Percentiles rank a stretch among this genome's conserved stretches.
Conservation (phyloP, 805 yeast genomes). For the Pichia thaimueangensis region DNA sequence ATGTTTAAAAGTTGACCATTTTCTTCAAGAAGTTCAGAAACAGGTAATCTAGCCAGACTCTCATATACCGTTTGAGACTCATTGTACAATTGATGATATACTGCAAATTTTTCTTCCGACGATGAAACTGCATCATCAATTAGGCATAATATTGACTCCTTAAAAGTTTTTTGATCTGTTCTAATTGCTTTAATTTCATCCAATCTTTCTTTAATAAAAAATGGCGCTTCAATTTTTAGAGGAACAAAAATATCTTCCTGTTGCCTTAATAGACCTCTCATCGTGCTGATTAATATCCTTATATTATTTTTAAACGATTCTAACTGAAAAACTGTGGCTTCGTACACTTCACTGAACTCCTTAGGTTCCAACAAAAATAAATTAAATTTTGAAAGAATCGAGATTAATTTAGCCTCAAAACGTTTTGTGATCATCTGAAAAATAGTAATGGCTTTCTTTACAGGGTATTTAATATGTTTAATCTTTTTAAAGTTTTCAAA, state of each 20-base stretch:
- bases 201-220: slow-evolving; percentile 1
- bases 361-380: slow-evolving; percentile 38
- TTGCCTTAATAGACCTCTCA: slow-evolving; percentile 71
- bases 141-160: not conserved
- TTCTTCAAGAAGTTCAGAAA: not conserved
- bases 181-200: not conserved
- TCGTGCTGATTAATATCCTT: slow-evolving; percentile 56
- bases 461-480: slow-evolving; percentile 54
- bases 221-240: slow-evolving; percentile 48
- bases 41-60: not conserved
- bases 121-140: not conserved
- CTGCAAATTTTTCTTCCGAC: not conserved
- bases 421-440: slow-evolving; percentile 61
- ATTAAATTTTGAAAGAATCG: slow-evolving; percentile 32
- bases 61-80: slow-evolving; percentile 5
- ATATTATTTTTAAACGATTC: slow-evolving; percentile 52
- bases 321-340: slow-evolving; percentile 31
- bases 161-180: not conserved
- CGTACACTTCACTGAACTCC: slow-evolving; percentile 33
- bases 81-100: slow-evolving; percentile 1
- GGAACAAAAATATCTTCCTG: slow-evolving; percentile 65
- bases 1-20: not conserved
- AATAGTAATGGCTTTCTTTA: slow-evolving; percentile 55
- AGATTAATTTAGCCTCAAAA: slow-evolving; percentile 38
- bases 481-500: slow-evolving; percentile 62